phyloP scores from a whole-genome alignment of 495 filamentous ascomycete species.

The Trichoderma reesei region DNA sequence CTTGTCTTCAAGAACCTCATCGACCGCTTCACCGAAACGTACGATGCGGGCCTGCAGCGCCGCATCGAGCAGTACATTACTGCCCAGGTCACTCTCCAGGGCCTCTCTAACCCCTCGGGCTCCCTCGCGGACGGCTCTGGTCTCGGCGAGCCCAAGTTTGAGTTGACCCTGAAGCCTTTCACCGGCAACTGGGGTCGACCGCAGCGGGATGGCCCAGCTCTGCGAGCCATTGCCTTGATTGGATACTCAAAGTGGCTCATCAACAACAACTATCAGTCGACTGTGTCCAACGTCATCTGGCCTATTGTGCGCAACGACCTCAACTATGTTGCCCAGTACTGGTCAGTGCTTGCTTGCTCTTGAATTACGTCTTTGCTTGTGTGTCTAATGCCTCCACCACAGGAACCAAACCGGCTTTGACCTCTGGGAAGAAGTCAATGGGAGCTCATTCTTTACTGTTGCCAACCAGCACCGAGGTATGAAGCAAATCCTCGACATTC shows the following conservation, averaged over 20 bases:
- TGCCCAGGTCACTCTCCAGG: conserved; percentile 52
- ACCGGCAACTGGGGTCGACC: conserved; percentile 61
- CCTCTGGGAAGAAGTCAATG: conserved; percentile 62
- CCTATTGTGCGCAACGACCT: conserved; percentile 59
- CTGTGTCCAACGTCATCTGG: conserved; percentile 40
- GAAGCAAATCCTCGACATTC: not conserved
- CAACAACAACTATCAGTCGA: conserved; percentile 35
- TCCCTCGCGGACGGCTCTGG: conserved; percentile 38
- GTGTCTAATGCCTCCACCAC: not conserved
- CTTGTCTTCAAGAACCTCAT: conserved; percentile 52
- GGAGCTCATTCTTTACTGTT: conserved; percentile 50
- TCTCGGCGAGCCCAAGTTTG: conserved; percentile 53
- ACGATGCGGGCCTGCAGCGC: conserved; percentile 38
- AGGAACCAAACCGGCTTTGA: conserved; percentile 54
- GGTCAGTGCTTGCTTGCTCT: conserved; percentile 26
- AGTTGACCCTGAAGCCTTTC: conserved; percentile 49
- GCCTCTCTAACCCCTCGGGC: conserved; percentile 51
- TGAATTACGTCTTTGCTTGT: no score
- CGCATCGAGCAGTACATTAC: conserved; percentile 49
- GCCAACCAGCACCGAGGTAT: conserved; percentile 28
- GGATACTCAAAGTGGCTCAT: conserved; percentile 40
- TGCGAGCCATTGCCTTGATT: conserved; percentile 51
- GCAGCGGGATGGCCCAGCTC: conserved; percentile 61
- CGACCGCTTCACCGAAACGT: conserved; percentile 47
- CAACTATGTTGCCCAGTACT: conserved; percentile 60